Evolutionary conservation across 306 rosid genomes (phyloP), one percentile per base, ranked within the genome.

Genomic region (Fragaria vesca): DNA sequence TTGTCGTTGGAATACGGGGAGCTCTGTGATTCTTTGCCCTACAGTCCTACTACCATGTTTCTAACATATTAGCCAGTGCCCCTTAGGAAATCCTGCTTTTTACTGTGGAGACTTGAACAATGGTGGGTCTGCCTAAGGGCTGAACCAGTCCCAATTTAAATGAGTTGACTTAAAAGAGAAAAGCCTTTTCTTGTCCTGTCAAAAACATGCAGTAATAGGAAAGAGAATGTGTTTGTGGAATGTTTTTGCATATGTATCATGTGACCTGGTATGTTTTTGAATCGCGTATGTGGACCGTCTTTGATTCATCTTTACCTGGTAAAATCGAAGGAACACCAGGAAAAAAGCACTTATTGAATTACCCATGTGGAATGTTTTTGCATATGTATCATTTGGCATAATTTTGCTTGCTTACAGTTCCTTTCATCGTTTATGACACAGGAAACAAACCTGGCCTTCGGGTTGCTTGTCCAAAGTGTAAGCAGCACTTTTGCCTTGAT

Each of bases 381-480:
- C 52, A 28, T 24, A 15, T 24, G 72, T 43, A 77, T 47, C 24
- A 38, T 12, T 38, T n/a, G 17, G 15, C 38, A 32, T 78, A 62
- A 70, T 61, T 17, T 69, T 9, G 54, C 71, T 81, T 18, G 46
- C 55, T 47, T 51, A 40, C 12, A 54, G 68, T 12, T 75, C 45
- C 30, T 46, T 75, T 71, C 28, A 55, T 76, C 81, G 66, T 46
- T 63, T 81, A 75, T 77, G 81, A 30, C 74, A 76, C 97, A 95
- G 97, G 97, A 82, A 91, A 86, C 83, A 88, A 84, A 76, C 86
- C 93, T 4, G 79, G 92, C 76, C 89, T 88, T 34, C 88, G 89
- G n/a, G 97, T 91, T 63, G 55, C 84, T 67, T 89, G 99, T 78
- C 96, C 96, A 12, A 93, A 88, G 79, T 95, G 99, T 89, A 91